A percentile compares a stretch with the other conserved stretches of the same genome.
phyloP scores from a whole-genome alignment of 2,329 filamentous ascomycete species.

The Orbilia ellipsospora region DNA sequence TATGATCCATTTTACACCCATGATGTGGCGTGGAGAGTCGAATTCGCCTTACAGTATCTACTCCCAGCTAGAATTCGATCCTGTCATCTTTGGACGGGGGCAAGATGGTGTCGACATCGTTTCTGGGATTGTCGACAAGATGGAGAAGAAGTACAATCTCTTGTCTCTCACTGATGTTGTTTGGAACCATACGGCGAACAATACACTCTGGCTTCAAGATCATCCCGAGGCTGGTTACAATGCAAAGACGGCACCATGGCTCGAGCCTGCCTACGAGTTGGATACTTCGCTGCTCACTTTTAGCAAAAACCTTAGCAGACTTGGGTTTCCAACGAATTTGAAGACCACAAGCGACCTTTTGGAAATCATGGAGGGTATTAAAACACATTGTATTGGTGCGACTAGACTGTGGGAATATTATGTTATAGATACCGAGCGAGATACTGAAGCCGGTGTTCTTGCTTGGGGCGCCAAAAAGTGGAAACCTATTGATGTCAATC shows the following conservation, averaged over 20 bases:
- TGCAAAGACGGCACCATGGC: constrained; percentile 84
- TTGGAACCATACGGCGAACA: constrained; percentile 96
- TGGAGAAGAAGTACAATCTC: constrained; percentile 86
- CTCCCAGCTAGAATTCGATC: constrained; percentile 89
- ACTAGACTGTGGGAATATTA: constrained; percentile 95
- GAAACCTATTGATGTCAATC: constrained; percentile 63
- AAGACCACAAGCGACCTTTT: constrained; percentile 77
- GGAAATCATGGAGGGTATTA: constrained; percentile 84
- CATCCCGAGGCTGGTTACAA: constrained; percentile 98
- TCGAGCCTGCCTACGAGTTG: constrained; percentile 73
- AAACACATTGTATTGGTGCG: constrained; percentile 79
- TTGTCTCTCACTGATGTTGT: constrained; percentile 95
- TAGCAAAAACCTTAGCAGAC: constrained; percentile 70
- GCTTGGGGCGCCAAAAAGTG: constrained; percentile 75
- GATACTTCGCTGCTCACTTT: constrained; percentile 76
- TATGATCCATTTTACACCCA: constrained; percentile 97
- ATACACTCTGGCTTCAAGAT: constrained; percentile 91
- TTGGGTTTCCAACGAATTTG: constrained; percentile 81
- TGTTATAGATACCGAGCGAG: constrained; percentile 79
- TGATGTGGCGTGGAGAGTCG: constrained; percentile 86
- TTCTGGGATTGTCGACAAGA: constrained; percentile 77
- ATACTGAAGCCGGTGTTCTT: constrained; percentile 75
- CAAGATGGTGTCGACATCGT: constrained; percentile 75
- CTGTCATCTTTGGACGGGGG: constrained; percentile 81
- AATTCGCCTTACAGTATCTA: constrained; percentile 98